Evolutionary conservation across 1,284 basidiomycete species (phyloP).

Genomic region (Austropuccinia psidii): DNA sequence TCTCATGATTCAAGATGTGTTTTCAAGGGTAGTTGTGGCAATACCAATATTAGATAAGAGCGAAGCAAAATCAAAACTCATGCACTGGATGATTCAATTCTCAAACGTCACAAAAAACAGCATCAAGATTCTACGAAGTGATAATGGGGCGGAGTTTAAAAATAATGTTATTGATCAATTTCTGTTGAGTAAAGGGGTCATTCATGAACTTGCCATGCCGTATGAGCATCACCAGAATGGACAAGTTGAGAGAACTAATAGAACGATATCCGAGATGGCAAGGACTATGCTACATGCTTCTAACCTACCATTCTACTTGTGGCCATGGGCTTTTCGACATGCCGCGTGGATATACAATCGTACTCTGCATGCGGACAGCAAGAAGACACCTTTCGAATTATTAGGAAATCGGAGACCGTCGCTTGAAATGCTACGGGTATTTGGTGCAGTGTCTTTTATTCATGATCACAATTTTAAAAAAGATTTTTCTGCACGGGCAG

Average conservation of each 20-base stretch:
- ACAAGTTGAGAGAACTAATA: background rate
- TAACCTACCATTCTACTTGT: background rate
- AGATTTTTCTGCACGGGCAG: too few relatives aligned
- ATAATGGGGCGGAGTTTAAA: background rate
- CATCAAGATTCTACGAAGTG: background rate
- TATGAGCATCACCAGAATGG: conserved; percentile 18
- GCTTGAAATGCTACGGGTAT: background rate
- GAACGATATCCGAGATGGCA: background rate
- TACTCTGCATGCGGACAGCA: background rate
- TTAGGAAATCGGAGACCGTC: too few relatives aligned
- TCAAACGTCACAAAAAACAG: background rate
- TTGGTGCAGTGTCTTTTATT: too few relatives aligned
- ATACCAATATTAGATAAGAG: background rate
- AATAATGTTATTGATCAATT: background rate
- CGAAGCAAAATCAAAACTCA: background rate
- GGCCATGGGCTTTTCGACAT: background rate
- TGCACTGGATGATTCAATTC: background rate
- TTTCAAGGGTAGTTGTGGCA: background rate
- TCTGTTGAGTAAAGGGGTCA: background rate
- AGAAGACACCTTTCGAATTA: background rate
- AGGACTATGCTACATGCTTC: background rate
- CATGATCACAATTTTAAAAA: too few relatives aligned
- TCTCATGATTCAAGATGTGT: background rate
- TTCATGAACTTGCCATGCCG: background rate
- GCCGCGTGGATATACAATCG: background rate